Conservation (phyloP, 768 basidiomycete genomes). For the Suillus alpinus region DNA sequence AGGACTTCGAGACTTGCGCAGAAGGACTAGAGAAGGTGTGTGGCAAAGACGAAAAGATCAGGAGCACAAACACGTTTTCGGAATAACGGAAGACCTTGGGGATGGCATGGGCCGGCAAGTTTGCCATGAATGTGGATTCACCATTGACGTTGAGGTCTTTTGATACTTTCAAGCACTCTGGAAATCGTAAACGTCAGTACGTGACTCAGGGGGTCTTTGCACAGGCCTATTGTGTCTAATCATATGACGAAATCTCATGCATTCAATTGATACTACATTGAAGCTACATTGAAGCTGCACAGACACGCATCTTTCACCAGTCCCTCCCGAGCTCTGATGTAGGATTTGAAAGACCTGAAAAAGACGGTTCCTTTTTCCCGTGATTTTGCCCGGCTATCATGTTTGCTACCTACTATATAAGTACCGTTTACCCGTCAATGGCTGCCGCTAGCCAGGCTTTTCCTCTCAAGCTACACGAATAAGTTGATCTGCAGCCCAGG, state of each 20-base stretch:
- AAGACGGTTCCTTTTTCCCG: neutral
- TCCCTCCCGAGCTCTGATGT: neutral
- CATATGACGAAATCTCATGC: neutral
- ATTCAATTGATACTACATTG: neutral
- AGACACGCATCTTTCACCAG: neutral
- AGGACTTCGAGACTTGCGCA: constrained; percentile 77
- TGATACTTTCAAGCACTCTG: constrained; percentile 26
- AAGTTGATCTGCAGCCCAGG: neutral
- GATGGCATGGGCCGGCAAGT: constrained; percentile 65
- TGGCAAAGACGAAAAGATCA: constrained; percentile 87
- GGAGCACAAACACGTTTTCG: constrained; percentile 87
- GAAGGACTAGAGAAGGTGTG: constrained; percentile 82
- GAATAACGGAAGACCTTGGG: constrained; percentile 48
- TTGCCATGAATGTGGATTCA: constrained; percentile 89
- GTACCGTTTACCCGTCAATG: neutral
- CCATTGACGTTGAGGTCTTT: constrained; percentile 83
- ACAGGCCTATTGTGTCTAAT: neutral
- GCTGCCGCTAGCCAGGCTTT: neutral
- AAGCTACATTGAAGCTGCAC: neutral
- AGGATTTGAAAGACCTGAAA: neutral
- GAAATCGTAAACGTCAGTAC: neutral
- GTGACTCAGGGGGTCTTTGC: neutral
- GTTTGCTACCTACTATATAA: too few relatives aligned
- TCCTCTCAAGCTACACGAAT: neutral
- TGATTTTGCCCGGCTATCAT: neutral